Percentiles rank a stretch among this genome's conserved stretches.
Conservation (phyloP, 768 basidiomycete genomes). For the Fomitopsis pulvina region DNA sequence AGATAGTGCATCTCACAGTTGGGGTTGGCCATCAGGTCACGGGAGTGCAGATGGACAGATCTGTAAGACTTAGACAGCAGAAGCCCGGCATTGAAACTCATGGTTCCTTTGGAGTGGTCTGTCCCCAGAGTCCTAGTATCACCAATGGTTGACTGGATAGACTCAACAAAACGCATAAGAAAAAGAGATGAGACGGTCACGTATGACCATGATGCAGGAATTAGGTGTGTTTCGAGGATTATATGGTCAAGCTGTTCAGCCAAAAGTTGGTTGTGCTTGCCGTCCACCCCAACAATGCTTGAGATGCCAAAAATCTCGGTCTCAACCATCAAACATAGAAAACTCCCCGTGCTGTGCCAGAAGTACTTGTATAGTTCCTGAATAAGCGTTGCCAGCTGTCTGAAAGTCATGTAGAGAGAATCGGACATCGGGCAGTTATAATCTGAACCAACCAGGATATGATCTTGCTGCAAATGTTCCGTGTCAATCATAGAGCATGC, state of each 20-base stretch:
- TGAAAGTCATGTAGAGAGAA: constrained; percentile 23
- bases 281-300: constrained; percentile 21
- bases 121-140: not conserved
- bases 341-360: constrained; percentile 26
- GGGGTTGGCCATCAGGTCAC: constrained; percentile 24
- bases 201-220: constrained; percentile 31
- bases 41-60: constrained; percentile 22
- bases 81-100: constrained; percentile 15
- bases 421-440: constrained; percentile 28
- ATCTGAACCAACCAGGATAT: constrained; percentile 26
- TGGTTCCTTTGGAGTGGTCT: constrained; percentile 6
- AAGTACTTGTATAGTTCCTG: constrained; percentile 28
- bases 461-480: constrained; percentile 29
- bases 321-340: constrained; percentile 19
- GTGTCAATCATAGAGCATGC: not conserved
- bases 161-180: not conserved
- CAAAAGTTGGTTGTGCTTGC: constrained; percentile 3
- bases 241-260: constrained; percentile 10
- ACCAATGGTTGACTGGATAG: not conserved
- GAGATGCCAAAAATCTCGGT: constrained; percentile 25
- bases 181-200: not conserved
- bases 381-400: constrained; percentile 21
- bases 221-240: constrained; percentile 22
- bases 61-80: constrained; percentile 20
- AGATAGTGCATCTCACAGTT: constrained; percentile 25